A percentile compares a stretch with the other conserved stretches of the same genome.
Evolutionary conservation across 768 basidiomycete genomes (phyloP).

Genomic region (Holtermannia corniformis): DNA sequence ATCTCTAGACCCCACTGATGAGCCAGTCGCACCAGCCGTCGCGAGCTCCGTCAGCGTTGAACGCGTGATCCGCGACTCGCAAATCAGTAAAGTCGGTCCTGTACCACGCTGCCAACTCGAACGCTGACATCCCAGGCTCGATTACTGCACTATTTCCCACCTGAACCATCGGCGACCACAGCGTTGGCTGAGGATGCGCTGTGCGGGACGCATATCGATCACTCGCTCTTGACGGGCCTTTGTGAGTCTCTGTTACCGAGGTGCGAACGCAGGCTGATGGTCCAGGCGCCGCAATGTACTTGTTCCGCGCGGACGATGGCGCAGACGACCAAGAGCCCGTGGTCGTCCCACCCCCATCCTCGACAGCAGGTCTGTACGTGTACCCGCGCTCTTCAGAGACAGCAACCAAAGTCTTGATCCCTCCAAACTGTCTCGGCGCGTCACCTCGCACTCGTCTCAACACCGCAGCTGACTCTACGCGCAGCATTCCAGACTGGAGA

Average conservation of each 20-base stretch:
- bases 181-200: conserved; percentile 65
- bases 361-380: conserved; percentile 81
- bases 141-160: conserved; percentile 89
- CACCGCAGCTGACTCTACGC: conserved; percentile 50
- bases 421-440: conserved; percentile 45
- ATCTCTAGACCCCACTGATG: conserved; percentile 49
- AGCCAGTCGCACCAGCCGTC: conserved; percentile 48
- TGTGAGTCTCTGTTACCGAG: conserved; percentile 49
- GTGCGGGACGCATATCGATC: conserved; percentile 92
- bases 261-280: not conserved
- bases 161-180: conserved; percentile 42
- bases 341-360: conserved; percentile 58
- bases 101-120: not conserved
- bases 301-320: conserved; percentile 47
- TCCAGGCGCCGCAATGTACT: conserved; percentile 60
- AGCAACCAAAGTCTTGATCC: conserved; percentile 76
- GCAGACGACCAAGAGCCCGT: conserved; percentile 40
- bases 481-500: conserved; percentile 92
- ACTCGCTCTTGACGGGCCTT: conserved; percentile 70
- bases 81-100: conserved; percentile 57
- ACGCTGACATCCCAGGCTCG: conserved; percentile 50
- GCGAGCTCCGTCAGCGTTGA: conserved; percentile 43
- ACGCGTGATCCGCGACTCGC: conserved; percentile 61
- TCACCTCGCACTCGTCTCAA: not conserved
- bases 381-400: conserved; percentile 63